A percentile compares a stretch with the other conserved stretches of the same genome.
Conservation (phyloP, 768 basidiomycete species). For the Guyanaporus albipodus region DNA sequence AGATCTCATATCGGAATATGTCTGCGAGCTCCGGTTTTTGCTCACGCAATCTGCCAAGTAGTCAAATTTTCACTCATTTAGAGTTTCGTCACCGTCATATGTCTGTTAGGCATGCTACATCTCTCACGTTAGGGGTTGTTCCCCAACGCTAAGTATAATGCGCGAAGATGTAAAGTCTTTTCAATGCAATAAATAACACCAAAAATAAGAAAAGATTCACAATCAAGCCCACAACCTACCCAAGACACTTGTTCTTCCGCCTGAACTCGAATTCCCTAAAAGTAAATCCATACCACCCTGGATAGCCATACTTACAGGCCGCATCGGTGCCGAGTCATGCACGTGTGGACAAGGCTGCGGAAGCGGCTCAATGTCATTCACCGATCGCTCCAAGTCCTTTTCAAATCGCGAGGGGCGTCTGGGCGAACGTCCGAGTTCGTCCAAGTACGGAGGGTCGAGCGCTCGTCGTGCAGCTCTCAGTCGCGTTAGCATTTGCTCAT, state of each 20-base stretch:
- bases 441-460: slow-evolving; percentile 49
- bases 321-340: slow-evolving; percentile 70
- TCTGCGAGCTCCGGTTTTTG: neutral
- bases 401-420: slow-evolving; percentile 73
- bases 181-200: too few relatives aligned
- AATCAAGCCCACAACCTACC: slow-evolving; percentile 52
- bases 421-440: slow-evolving; percentile 45
- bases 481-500: slow-evolving; percentile 65
- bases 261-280: slow-evolving; percentile 36
- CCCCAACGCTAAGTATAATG: too few relatives aligned
- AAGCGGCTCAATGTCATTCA: slow-evolving; percentile 43
- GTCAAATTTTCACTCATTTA: too few relatives aligned
- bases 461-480: slow-evolving; percentile 53
- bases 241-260: slow-evolving; percentile 50
- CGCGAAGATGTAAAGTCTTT: neutral
- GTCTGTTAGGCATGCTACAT: too few relatives aligned
- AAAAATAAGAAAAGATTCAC: too few relatives aligned
- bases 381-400: slow-evolving; percentile 59
- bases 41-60: neutral
- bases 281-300: slow-evolving; percentile 69
- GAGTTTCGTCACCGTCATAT: too few relatives aligned
- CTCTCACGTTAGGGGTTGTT: neutral
- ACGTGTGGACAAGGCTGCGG: slow-evolving; percentile 77
- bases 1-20: neutral
- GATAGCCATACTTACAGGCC: slow-evolving; percentile 70